Base-by-base conservation (phyloP, 2,329 filamentous ascomycete genomes). In the Phyllachora maydis region DNA sequence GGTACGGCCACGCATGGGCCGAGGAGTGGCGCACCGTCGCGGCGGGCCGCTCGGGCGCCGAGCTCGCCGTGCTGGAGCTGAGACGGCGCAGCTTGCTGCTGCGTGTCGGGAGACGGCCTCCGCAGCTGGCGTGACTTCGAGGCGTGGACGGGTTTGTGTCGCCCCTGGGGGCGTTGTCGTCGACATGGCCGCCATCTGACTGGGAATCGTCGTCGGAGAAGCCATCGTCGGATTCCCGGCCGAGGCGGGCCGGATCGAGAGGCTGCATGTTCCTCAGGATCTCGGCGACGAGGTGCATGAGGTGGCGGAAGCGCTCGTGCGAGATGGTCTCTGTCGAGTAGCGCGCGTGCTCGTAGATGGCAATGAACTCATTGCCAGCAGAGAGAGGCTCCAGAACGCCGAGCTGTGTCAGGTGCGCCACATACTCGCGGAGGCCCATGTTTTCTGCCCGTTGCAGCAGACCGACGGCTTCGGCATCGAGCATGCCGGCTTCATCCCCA, bases 201-300 rank as follows among this genome's bases (percentile, higher is more conserved):
- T 33, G 13, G 11, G 25, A 24, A 32, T 14, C 33, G 12, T 26
- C 29, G 15, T 23, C 16, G 13, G 27, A 28, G 14, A 30, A 30
- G 14, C 30, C 30, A 16, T 36, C 26, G 9, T 24, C 23, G 20
- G 29, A 28, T 18, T 26, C 24, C 8, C 32, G 34, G 14, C 46
- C 41, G 4, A 79, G 40, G 4, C 67, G 42, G 0, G 49, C 49
- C 0, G 61, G 50, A 28, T 73, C 55, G 3, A 79, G 49, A 0
- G 64, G 56, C 14, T 54, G 60, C 76, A 95, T 91, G 11, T 59
- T 63, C 24, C 75, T 66, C 9, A 95, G 52, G 0, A 95, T 53
- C 25, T 76, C 67, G 2, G 83, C 76, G 45, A 95, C 93, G 14
- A 77, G 56, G 27, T 69, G 63, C 81, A 93, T 93, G 15, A 93